Conservation (phyloP, 139 green algal genomes). For the Ostreobium quekettii region DNA sequence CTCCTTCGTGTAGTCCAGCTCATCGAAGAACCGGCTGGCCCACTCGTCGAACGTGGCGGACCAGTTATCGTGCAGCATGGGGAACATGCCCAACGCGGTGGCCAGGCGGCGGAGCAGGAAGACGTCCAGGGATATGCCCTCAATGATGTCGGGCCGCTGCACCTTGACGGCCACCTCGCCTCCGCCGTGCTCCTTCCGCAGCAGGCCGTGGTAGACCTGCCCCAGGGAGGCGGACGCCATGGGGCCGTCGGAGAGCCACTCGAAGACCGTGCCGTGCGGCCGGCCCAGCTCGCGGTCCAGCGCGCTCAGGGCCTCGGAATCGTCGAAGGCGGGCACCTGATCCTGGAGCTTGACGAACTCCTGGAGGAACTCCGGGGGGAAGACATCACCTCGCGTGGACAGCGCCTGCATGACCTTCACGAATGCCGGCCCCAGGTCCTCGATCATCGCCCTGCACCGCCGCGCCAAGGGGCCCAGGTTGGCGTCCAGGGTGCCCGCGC, state of each 20-base stretch:
- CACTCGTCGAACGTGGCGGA: slow-evolving; percentile 72
- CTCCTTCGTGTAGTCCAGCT: slow-evolving; percentile 81
- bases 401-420: slow-evolving; percentile 51
- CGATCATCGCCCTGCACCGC: slow-evolving; percentile 27
- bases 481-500: slow-evolving; percentile 22
- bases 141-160: slow-evolving; percentile 71
- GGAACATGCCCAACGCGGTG: slow-evolving; percentile 31
- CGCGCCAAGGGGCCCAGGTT: slow-evolving; percentile 28
- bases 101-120: slow-evolving; percentile 41
- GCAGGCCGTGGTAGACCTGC: slow-evolving; percentile 63
- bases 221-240: slow-evolving; percentile 54
- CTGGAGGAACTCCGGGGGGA: slow-evolving; percentile 38
- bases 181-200: slow-evolving; percentile 37
- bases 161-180: slow-evolving; percentile 84
- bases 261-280: slow-evolving; percentile 38
- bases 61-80: slow-evolving; percentile 42
- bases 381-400: slow-evolving; percentile 44
- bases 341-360: slow-evolving; percentile 43
- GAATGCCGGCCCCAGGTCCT: slow-evolving; percentile 35
- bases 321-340: slow-evolving; percentile 48
- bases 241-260: slow-evolving; percentile 46
- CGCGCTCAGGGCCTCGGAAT: slow-evolving; percentile 27
- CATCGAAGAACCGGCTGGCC: slow-evolving; percentile 75
- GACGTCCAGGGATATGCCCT: slow-evolving; percentile 82
- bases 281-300: slow-evolving; percentile 19